Conservation (phyloP, 345 rosid species). For the Eucalyptus dawsonii region DNA sequence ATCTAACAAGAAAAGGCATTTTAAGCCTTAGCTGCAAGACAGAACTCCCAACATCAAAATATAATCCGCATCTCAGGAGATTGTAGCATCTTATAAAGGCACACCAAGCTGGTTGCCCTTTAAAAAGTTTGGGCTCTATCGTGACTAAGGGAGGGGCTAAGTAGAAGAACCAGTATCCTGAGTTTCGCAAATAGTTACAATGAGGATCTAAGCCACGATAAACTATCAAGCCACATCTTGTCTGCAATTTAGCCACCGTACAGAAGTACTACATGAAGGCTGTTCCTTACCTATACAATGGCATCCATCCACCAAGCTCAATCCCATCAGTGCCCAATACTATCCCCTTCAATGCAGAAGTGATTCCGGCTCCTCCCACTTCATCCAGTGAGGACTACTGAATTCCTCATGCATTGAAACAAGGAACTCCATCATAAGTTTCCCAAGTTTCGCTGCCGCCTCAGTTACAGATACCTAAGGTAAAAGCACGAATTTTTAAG, state of each 20-base stretch:
- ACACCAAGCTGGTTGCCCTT: neutral
- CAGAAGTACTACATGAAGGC: neutral
- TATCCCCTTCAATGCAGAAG: conserved; percentile 38
- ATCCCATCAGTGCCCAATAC: conserved; percentile 47
- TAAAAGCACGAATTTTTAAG: neutral
- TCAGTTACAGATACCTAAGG: conserved; percentile 56
- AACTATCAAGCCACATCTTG: neutral
- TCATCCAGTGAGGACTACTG: conserved; percentile 59
- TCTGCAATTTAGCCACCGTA: neutral
- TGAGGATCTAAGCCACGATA: neutral
- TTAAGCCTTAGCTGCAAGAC: neutral
- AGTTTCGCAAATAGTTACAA: neutral
- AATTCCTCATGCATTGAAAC: conserved; percentile 65
- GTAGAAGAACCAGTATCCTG: neutral
- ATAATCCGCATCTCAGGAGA: neutral
- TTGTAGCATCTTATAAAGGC: neutral
- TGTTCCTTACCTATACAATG: conserved; percentile 54
- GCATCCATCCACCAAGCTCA: conserved; percentile 80
- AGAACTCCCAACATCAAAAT: neutral
- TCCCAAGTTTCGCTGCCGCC: conserved; percentile 62
- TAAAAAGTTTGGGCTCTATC: neutral
- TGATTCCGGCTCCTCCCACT: conserved; percentile 41
- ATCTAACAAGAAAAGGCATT: neutral
- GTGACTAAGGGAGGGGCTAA: neutral
- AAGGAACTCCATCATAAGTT: conserved; percentile 88